phyloP scores from a whole-genome alignment of 331 rosid species.

The Acacia concinna region DNA sequence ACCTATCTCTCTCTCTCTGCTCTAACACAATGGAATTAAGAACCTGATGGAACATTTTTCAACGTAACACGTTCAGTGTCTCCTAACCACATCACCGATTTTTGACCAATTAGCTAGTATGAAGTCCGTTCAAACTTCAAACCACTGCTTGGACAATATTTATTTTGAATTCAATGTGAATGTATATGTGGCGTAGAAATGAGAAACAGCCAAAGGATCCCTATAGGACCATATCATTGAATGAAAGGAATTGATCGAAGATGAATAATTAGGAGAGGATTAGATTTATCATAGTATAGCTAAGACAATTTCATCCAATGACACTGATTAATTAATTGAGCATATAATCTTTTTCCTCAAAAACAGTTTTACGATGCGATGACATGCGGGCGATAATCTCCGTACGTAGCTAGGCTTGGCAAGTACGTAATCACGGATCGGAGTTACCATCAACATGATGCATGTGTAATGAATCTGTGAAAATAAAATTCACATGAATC shows the following conservation, averaged over 20 bases:
- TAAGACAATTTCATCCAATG: not conserved
- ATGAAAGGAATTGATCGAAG: not conserved
- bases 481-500: not conserved
- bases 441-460: no score
- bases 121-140: no score
- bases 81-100: not conserved
- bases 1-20: not conserved
- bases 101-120: constrained; percentile 16
- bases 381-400: not conserved
- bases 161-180: not conserved
- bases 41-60: not conserved
- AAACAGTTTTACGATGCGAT: not conserved
- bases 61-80: constrained; percentile 1
- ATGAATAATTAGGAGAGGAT: not conserved
- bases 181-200: not conserved
- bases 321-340: not conserved
- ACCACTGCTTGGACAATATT: not conserved
- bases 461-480: not conserved
- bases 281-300: not conserved
- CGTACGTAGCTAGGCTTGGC: no score
- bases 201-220: not conserved
- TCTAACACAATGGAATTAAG: not conserved
- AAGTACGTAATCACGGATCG: no score
- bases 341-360: not conserved
- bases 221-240: not conserved